Conservation (phyloP, 768 basidiomycete genomes). For the Tylopilus balloui region DNA sequence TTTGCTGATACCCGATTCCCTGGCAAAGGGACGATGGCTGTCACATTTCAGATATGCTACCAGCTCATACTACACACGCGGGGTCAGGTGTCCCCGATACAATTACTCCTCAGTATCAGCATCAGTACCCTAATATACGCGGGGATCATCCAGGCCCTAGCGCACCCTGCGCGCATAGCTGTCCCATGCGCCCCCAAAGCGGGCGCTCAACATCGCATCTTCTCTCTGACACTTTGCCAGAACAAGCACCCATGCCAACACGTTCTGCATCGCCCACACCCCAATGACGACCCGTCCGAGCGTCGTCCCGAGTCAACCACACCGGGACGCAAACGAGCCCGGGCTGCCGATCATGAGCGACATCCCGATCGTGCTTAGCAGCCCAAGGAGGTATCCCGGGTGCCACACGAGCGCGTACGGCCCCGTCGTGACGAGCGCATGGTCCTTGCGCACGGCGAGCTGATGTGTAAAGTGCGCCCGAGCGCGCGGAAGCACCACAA, state of each 20-base stretch:
- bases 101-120: too few species aligned
- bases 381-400: conserved; percentile 30
- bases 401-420: conserved; percentile 37
- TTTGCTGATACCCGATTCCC: too few species aligned
- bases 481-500: conserved; percentile 33
- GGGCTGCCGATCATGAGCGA: conserved; percentile 30
- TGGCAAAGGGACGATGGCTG: too few species aligned
- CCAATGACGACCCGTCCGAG: conserved; percentile 18
- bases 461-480: conserved; percentile 36
- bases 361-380: conserved; percentile 26
- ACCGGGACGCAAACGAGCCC: conserved; percentile 25
- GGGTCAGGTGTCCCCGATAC: too few species aligned
- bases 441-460: conserved; percentile 28
- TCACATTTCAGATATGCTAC: too few species aligned
- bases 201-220: conserved; percentile 20
- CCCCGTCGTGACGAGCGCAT: conserved; percentile 31
- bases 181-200: conserved; percentile 25
- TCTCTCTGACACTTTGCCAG: conserved; percentile 26
- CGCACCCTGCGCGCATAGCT: conserved; percentile 19
- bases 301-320: conserved; percentile 27
- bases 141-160: conserved; percentile 29
- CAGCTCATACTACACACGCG: too few species aligned
- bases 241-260: conserved; percentile 26
- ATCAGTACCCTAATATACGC: conserved; percentile 24
- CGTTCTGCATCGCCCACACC: conserved; percentile 28